Evolutionary conservation across 2,329 filamentous ascomycete genomes (phyloP), one percentile per base, ranked within the genome.

Genomic region (Penicillium expansum): DNA sequence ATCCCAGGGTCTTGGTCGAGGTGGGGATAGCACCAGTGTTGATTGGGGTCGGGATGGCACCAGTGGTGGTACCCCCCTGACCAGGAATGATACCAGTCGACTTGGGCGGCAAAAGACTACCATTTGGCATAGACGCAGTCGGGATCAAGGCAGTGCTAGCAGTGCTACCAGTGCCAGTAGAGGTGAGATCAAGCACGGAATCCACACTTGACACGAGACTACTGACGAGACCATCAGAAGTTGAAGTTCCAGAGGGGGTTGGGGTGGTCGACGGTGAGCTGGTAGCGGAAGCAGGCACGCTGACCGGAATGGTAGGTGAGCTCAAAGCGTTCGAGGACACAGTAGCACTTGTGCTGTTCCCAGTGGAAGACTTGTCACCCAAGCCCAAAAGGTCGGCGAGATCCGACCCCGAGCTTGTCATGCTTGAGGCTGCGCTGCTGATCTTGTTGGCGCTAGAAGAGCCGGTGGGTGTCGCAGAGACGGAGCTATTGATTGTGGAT

Each of bases 261-360:
- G 54, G 7, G 5, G 38, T 48, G 10, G 56, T 14, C 9, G 47
- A 41, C 3, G 22, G 20, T n/a, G 38, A 37, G 27, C 58, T 57
- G 1, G 63, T 64, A 33, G 56, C 30, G 16, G 61, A 56, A 33
- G 56, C 57, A 32, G 69, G 68, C 48, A 70, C 61, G 48, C 66
- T 71, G 32, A 69, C 59, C n/a, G 68, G 56, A 14, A 71, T 67
- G 8, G 62, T 68, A 22, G 68, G 56, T 30, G 59, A 52, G 18
- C 57, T 39, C 14, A 14, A 48, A 30, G 54, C 22, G n/a, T 37
- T 37, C 29, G 37, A 42, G n/a, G 51, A 49, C 11, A 44, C 10
- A 18, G 47, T 37, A 29, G 37, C 29, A 51, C 35, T 58, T 24
- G 47, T 55, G 42, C 39, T 48, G 29, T 54, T 55, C 27, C 47